phyloP scores from a whole-genome alignment of 1,139 yeast genomes.

The Hanseniaspora uvarum region DNA sequence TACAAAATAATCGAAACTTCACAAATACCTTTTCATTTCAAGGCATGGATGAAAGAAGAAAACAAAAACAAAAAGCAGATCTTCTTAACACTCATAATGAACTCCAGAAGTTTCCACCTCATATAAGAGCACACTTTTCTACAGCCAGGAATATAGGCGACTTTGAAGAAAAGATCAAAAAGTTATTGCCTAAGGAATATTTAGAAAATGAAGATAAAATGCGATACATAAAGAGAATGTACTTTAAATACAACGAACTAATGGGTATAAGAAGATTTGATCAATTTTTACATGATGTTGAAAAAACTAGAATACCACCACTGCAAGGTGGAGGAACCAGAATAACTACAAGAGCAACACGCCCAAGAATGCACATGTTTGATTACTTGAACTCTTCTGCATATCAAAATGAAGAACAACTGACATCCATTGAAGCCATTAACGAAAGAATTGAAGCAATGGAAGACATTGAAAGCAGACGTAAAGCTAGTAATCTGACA shows the following conservation, averaged over 20 bases:
- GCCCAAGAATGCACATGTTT: conserved; percentile 23
- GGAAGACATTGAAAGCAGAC: background rate
- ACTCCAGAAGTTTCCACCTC: conserved; percentile 11
- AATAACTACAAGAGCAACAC: conserved; percentile 26
- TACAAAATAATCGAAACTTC: background rate
- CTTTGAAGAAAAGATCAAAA: conserved; percentile 1
- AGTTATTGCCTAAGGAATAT: conserved; percentile 1
- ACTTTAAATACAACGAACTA: conserved; percentile 2
- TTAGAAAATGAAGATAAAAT: background rate
- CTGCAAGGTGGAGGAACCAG: background rate
- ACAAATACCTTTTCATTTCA: background rate
- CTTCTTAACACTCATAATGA: background rate
- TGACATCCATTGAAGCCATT: background rate
- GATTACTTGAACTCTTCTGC: background rate
- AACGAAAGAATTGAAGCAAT: background rate
- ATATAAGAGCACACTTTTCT: background rate
- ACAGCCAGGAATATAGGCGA: background rate
- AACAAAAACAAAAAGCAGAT: background rate
- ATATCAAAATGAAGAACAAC: background rate
- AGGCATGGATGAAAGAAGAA: background rate
- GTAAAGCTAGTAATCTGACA: background rate
- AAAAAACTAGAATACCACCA: background rate
- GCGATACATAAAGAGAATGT: conserved; percentile 3
- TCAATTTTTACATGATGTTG: background rate
- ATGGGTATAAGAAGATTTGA: background rate